A percentile compares a stretch with the other conserved stretches of the same genome.
Evolutionary conservation across 1,139 yeast genomes (phyloP).

Genomic region (Kodamaea ohmeri): DNA sequence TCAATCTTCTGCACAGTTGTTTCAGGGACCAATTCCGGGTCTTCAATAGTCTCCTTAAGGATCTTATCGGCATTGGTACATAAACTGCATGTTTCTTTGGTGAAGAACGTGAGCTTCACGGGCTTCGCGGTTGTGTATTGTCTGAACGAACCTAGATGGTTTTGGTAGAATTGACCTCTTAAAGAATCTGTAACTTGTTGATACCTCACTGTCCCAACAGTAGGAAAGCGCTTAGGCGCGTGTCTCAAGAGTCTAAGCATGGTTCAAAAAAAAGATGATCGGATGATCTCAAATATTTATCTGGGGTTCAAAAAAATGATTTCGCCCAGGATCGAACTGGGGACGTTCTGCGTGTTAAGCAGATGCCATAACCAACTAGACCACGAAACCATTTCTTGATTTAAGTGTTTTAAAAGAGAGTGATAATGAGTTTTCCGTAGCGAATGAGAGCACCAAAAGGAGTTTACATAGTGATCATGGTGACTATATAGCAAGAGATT

Average conservation of each 20-base stretch:
- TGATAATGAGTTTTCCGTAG: background rate
- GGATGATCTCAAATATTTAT: no score
- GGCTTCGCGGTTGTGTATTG: slow-evolving; percentile 2
- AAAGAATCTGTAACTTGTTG: no score
- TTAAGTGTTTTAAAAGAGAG: background rate
- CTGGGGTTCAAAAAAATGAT: slow-evolving; percentile 48
- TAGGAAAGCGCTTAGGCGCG: no score
- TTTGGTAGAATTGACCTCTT: no score
- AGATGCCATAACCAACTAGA: slow-evolving; percentile 99
- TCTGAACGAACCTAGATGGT: background rate
- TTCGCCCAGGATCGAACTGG: slow-evolving; percentile 99
- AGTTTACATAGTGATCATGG: no score
- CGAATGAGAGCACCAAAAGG: no score
- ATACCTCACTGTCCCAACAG: no score
- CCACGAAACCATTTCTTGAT: slow-evolving; percentile 55
- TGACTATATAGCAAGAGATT: no score
- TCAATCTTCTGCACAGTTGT: slow-evolving; percentile 49
- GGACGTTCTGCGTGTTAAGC: slow-evolving; percentile 99
- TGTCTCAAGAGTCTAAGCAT: background rate
- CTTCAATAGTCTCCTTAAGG: slow-evolving; percentile 39
- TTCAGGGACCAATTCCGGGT: slow-evolving; percentile 21
- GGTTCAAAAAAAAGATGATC: background rate
- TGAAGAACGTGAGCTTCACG: slow-evolving; percentile 58
- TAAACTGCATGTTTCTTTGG: slow-evolving; percentile 75
- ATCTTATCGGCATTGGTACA: slow-evolving; percentile 70